Conservation (phyloP, 106 monocot genomes). For the Chionographis japonica region DNA sequence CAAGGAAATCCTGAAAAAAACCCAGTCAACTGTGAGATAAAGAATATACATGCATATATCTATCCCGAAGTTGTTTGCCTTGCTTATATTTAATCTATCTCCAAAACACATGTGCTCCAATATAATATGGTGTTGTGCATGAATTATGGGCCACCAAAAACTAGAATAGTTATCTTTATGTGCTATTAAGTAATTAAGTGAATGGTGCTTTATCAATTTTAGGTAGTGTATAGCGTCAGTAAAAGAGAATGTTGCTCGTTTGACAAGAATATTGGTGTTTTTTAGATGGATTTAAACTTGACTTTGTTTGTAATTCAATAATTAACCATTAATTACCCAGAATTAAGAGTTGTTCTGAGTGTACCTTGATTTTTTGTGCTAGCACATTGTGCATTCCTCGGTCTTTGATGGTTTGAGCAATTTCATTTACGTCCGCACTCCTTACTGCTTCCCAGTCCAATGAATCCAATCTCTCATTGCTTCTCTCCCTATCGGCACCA, state of each 20-base stretch:
- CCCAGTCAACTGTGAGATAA: not conserved
- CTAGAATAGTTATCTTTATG: too few relatives aligned
- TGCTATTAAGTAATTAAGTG: too few relatives aligned
- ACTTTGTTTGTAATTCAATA: not conserved
- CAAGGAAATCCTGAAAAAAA: slow-evolving; percentile 36
- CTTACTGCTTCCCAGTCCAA: slow-evolving; percentile 77
- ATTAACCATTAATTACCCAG: not conserved
- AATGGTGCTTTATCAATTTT: too few relatives aligned
- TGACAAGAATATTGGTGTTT: too few relatives aligned
- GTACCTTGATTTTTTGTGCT: slow-evolving; percentile 83
- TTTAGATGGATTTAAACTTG: too few relatives aligned
- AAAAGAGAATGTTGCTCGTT: too few relatives aligned
- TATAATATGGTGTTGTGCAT: too few relatives aligned
- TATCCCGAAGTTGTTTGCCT: too few relatives aligned
- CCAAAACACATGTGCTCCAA: too few relatives aligned
- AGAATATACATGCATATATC: not conserved
- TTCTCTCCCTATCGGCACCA: slow-evolving; percentile 17
- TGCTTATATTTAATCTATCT: too few relatives aligned
- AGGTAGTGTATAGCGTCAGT: too few relatives aligned
- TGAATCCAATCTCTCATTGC: slow-evolving; percentile 44
- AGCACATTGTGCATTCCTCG: slow-evolving; percentile 73
- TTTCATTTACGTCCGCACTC: slow-evolving; percentile 44
- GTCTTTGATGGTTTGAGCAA: slow-evolving; percentile 54
- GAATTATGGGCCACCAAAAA: too few relatives aligned
- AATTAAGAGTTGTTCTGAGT: not conserved